Conservation (phyloP, 371 early-diverging fungal species). For the Mortierella sp. region DNA sequence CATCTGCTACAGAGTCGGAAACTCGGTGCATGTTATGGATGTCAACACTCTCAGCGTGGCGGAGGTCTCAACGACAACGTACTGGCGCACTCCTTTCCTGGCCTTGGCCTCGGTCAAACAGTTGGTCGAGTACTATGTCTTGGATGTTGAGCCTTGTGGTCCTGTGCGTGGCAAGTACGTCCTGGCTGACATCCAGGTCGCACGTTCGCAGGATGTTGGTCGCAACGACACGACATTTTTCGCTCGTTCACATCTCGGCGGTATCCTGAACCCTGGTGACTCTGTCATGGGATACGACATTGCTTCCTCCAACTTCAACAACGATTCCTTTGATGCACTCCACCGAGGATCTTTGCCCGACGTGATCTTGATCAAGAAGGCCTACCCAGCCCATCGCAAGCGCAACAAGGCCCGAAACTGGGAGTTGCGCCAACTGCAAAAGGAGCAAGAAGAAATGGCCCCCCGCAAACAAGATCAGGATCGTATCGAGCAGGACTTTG, state of each 20-base stretch:
- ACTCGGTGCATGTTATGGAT: conserved; percentile 87
- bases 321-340: conserved; percentile 79
- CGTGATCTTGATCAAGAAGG: conserved; percentile 90
- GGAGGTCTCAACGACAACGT: conserved; percentile 80
- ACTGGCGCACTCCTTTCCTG: conserved; percentile 87
- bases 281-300: conserved; percentile 93
- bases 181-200: conserved; percentile 83
- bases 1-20: conserved; percentile 88
- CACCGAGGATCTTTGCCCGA: conserved; percentile 79
- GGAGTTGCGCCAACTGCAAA: conserved; percentile 89
- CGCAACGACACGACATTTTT: conserved; percentile 85
- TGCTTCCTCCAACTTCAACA: conserved; percentile 90
- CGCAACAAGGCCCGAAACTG: conserved; percentile 88
- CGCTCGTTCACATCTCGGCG: conserved; percentile 94
- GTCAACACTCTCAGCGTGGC: conserved; percentile 79
- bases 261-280: conserved; percentile 91
- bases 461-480: conserved; percentile 80
- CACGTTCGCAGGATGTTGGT: conserved; percentile 83
- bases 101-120: conserved; percentile 80
- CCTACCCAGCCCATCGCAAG: conserved; percentile 89
- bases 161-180: conserved; percentile 79
- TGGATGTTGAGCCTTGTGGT: conserved; percentile 91
- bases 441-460: conserved; percentile 87
- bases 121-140: conserved; percentile 91
- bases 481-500: conserved; percentile 81